Evolutionary conservation across 305 asterid genomes (phyloP).

Genomic region (Plantago coronopus): DNA sequence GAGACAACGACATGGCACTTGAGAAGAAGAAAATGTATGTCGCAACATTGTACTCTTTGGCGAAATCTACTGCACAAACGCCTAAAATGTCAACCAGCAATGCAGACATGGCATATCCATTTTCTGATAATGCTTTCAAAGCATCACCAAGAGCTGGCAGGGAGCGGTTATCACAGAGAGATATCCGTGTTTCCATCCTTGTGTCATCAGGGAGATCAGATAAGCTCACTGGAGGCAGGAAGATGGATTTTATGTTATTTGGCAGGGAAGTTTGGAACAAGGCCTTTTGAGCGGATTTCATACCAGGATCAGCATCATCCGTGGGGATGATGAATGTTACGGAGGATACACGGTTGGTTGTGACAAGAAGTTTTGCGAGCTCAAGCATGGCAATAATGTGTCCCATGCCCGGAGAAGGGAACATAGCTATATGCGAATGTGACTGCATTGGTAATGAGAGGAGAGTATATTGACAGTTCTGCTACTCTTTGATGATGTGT

Average conservation of each 20-base stretch:
- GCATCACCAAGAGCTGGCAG: slow-evolving; percentile 34
- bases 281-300: slow-evolving; percentile 9
- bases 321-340: slow-evolving; percentile 28
- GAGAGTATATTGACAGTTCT: too few relatives aligned
- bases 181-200: slow-evolving; percentile 38
- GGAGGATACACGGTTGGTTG: slow-evolving; percentile 24
- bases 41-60: slow-evolving; percentile 30
- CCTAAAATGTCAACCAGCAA: slow-evolving; percentile 56
- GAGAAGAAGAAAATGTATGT: slow-evolving; percentile 49
- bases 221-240: slow-evolving; percentile 44
- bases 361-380: slow-evolving; percentile 28
- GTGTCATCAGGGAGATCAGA: slow-evolving; percentile 32
- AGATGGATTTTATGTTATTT: slow-evolving; percentile 17
- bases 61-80: slow-evolving; percentile 50
- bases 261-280: slow-evolving; percentile 26
- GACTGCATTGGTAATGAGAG: not conserved
- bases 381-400: slow-evolving; percentile 39
- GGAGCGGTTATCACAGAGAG: slow-evolving; percentile 42
- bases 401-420: slow-evolving; percentile 47
- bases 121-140: slow-evolving; percentile 17
- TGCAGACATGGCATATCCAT: slow-evolving; percentile 26
- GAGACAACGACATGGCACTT: slow-evolving; percentile 40
- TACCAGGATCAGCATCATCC: slow-evolving; percentile 24
- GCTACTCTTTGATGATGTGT: too few relatives aligned
- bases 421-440: slow-evolving; percentile 29